These are phyloP conservation scores for Amesomyces nigricolor DNA, from an alignment of 2,329 filamentous ascomycete genomes.

Conservation along the genomic window DNA sequence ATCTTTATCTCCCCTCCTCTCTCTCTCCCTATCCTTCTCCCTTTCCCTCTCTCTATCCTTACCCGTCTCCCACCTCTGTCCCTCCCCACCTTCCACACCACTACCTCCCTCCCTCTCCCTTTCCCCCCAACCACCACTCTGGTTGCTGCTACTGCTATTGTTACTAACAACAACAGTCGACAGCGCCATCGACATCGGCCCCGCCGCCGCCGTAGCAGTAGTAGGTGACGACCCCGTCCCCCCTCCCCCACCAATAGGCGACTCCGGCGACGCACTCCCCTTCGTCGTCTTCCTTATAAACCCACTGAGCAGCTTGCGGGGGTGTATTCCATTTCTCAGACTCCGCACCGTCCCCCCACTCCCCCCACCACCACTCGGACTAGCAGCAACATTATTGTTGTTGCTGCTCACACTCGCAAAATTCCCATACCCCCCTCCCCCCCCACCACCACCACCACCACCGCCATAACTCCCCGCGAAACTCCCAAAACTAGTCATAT, in stretches of 20 bases:
- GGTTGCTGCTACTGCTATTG: no score
- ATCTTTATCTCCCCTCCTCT: background rate
- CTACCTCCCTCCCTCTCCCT: background rate
- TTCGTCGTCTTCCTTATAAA: slow-evolving; percentile 34
- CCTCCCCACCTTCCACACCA: no score
- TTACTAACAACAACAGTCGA: slow-evolving; percentile 1
- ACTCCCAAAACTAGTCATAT: no score
- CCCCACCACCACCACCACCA: no score
- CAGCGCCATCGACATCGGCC: background rate
- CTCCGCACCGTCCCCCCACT: slow-evolving; percentile 32
- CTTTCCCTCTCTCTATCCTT: no score
- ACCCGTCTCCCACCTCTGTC: no score
- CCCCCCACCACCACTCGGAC: no score
- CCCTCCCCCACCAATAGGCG: background rate
- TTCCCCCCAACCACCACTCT: no score
- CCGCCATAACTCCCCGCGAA: no score
- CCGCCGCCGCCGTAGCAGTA: background rate
- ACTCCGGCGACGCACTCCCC: slow-evolving; percentile 28
- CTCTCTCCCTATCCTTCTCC: background rate
- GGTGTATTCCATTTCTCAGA: slow-evolving; percentile 36
- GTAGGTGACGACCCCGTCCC: no score
- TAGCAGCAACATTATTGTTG: no score
- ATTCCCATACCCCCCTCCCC: no score
- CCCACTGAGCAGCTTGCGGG: slow-evolving; percentile 37
- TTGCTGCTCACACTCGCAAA: background rate